These are phyloP conservation scores for Vitis rotundifolia DNA, from an alignment of 164 flowering plant genomes.

Conservation along the genomic window DNA sequence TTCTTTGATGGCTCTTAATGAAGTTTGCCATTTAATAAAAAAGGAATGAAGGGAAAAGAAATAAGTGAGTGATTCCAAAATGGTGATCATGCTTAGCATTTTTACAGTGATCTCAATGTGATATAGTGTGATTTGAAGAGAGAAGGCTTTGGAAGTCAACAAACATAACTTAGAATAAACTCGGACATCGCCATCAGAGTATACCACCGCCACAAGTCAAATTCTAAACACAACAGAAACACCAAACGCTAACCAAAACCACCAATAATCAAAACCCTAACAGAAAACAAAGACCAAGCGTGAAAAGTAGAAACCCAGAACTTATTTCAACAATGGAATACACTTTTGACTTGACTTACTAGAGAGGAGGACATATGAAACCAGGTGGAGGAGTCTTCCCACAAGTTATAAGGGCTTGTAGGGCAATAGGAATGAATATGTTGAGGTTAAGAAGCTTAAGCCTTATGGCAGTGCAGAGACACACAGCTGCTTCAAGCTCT, in stretches of 20 bases:
- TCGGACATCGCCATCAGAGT: no score
- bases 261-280: neutral
- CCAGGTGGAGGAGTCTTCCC: slow-evolving; percentile 80
- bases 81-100: no score
- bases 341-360: neutral
- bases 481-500: slow-evolving; percentile 89
- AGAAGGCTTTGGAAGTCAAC: no score
- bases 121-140: no score
- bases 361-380: slow-evolving; percentile 59
- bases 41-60: no score
- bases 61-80: no score
- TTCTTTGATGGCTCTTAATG: no score
- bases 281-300: neutral
- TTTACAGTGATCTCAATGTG: no score
- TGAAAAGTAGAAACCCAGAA: neutral
- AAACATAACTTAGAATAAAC: no score
- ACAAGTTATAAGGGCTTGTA: slow-evolving; percentile 66
- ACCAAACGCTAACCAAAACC: neutral
- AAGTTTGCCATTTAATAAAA: no score
- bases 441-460: slow-evolving; percentile 77
- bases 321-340: neutral
- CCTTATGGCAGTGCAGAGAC: slow-evolving; percentile 78
- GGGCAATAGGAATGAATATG: slow-evolving; percentile 80
- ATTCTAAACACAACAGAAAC: no score
- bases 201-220: no score